A percentile compares a stretch with the other conserved stretches of the same genome.
Evolutionary conservation across 2,329 filamentous ascomycete species (phyloP).

Genomic region (Aspergillus amoenus): DNA sequence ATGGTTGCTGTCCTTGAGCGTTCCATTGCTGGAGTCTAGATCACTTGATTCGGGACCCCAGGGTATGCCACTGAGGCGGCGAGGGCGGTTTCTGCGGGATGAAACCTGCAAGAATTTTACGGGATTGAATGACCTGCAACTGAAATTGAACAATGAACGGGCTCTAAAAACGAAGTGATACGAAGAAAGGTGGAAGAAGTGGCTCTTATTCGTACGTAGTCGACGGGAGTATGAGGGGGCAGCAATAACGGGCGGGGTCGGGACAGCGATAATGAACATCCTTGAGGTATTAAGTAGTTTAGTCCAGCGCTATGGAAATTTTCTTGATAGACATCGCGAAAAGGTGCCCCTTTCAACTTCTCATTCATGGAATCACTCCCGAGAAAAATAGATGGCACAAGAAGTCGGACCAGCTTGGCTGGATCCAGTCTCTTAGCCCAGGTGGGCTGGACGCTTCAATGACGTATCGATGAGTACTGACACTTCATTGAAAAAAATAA

Average conservation of each 20-base stretch:
- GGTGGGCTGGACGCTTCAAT: conserved; percentile 1
- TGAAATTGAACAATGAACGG: too few relatives aligned
- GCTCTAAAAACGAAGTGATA: too few relatives aligned
- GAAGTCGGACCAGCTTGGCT: conserved; percentile 2
- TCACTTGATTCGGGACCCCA: background rate
- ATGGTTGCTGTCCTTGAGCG: background rate
- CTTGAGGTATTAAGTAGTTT: background rate
- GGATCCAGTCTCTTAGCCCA: conserved; percentile 2
- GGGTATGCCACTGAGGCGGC: background rate
- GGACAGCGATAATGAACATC: background rate
- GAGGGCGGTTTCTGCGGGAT: too few relatives aligned
- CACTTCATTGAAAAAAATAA: background rate
- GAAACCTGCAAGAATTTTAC: too few relatives aligned
- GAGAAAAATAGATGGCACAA: background rate
- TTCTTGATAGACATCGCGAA: too few relatives aligned
- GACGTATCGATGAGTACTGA: conserved; percentile 8
- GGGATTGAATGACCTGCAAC: too few relatives aligned
- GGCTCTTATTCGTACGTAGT: too few relatives aligned
- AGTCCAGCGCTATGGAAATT: too few relatives aligned
- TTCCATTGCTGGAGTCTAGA: background rate
- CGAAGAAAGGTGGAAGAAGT: background rate
- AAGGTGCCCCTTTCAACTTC: background rate
- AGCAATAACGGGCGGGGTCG: background rate
- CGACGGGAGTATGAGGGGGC: background rate
- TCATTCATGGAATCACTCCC: background rate